A percentile compares a stretch with the other conserved stretches of the same genome.
Evolutionary conservation across 2,329 filamentous ascomycete genomes (phyloP).

Genomic region (Hypocrella siamensis): DNA sequence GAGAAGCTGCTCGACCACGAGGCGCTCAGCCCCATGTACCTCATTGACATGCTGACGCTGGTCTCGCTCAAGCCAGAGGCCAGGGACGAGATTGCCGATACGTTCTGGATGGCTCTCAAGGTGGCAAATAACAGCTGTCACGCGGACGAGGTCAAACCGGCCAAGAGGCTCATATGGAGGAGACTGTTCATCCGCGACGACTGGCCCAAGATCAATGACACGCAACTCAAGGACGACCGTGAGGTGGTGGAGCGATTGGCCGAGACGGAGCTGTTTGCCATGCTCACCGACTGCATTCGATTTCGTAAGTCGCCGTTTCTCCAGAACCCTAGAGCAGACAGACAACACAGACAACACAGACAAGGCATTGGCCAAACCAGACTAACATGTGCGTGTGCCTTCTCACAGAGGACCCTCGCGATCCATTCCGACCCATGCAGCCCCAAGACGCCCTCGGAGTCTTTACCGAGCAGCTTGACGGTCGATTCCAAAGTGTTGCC

Average conservation of each 20-base stretch:
- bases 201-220: constrained; percentile 69
- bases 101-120: constrained; percentile 62
- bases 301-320: constrained; percentile 36
- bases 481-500: constrained; percentile 43
- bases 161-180: constrained; percentile 62
- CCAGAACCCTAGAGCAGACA: background rate
- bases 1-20: constrained; percentile 55
- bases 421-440: constrained; percentile 27
- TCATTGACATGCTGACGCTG: constrained; percentile 68
- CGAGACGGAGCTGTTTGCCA: constrained; percentile 52
- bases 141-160: constrained; percentile 41
- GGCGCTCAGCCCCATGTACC: constrained; percentile 47
- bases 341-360: too few species aligned
- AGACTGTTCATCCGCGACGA: constrained; percentile 72
- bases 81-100: constrained; percentile 39
- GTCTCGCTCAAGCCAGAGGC: constrained; percentile 34
- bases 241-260: constrained; percentile 47
- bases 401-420: constrained; percentile 24
- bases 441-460: constrained; percentile 43
- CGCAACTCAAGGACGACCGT: constrained; percentile 54
- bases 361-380: too few species aligned
- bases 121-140: constrained; percentile 38
- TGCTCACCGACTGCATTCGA: constrained; percentile 47
- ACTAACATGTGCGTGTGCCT: too few species aligned
- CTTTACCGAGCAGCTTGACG: constrained; percentile 44